Evolutionary conservation across 202 grass and related monocot genomes (phyloP).

Genomic region (Musa balbisiana): DNA sequence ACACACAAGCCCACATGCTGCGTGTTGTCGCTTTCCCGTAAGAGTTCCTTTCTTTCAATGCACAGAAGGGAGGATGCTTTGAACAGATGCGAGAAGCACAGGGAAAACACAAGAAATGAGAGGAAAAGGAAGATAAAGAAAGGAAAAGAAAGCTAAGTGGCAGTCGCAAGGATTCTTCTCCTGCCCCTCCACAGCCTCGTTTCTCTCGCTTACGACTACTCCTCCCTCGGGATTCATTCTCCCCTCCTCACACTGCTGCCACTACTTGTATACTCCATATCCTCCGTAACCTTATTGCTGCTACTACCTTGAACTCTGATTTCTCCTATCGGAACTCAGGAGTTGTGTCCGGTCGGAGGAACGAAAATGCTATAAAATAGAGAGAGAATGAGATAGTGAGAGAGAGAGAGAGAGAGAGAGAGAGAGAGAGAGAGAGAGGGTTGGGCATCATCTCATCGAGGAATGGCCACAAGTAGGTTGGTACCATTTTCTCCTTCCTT

Average conservation of each 20-base stretch:
- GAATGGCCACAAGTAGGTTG: conserved; percentile 1
- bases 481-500: neutral
- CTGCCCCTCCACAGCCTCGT: neutral
- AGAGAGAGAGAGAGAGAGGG: neutral
- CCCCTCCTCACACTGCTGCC: neutral
- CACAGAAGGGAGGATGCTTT: neutral
- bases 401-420: too few relatives aligned
- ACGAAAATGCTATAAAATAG: too few relatives aligned
- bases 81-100: neutral
- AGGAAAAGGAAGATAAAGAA: neutral
- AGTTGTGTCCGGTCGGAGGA: neutral
- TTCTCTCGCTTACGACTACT: neutral
- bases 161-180: conserved; percentile 18
- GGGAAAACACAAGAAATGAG: neutral
- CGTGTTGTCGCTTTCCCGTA: conserved; percentile 14
- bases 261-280: neutral
- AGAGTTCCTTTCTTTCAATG: conserved; percentile 13
- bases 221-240: conserved; percentile 10
- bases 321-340: neutral
- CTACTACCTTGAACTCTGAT: neutral
- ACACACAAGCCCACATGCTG: conserved; percentile 5
- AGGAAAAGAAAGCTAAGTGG: neutral
- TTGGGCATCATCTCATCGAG: neutral
- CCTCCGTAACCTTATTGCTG: neutral
- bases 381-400: neutral